Base-by-base conservation (phyloP, 2,329 filamentous ascomycete species). In the Fusarium pseudocircinatum region DNA sequence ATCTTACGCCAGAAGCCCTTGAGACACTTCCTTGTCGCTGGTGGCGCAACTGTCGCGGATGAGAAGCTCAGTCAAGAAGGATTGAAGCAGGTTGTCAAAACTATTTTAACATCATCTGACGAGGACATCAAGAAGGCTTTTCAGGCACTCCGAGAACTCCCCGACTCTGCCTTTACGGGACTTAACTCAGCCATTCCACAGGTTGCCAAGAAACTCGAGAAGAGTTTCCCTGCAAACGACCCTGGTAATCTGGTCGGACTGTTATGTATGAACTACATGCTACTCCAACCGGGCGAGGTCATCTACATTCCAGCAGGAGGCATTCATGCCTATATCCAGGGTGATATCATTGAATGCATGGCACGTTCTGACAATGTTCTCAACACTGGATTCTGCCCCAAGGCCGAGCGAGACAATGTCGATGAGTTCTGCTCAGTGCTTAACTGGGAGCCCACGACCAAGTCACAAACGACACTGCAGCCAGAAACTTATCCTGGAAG, bases 291-390 rank as follows among this genome's bases (percentile, higher is more conserved):
- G 1, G 92, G 92, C 22, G 88, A 94, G 58, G 87, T 89, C 14
- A 86, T 94, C 58, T 93, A 89, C 78, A 91, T 94, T 22, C 92
- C 92, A 0, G 91, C 91, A 2, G 92, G 94, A 72, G 92, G 91
- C 9, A 92, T 94, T 60, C 92, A 94, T 77, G 92, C 92, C 1
- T 94, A 94, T 77, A 84, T 94, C 0, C 87, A 87, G 8, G 93
- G 93, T 7, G 90, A 94, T 78, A 93, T 94, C 58, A 89, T 94
- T 75, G 92, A 94, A 80, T 94, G 92, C 81, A 94, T 94, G 92
- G 92, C 92, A 4, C 87, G 92, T 13, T 90, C 87, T 26, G 91
- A 94, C 83, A 94, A 94, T 65, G 92, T 95, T 4, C 84, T 95
- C 56, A 93, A 93, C 80, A 90, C 89, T 1, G 92, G 93, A 0